phyloP scores from a whole-genome alignment of 352 stramenopile species.

The Phytophthora ramorum region DNA sequence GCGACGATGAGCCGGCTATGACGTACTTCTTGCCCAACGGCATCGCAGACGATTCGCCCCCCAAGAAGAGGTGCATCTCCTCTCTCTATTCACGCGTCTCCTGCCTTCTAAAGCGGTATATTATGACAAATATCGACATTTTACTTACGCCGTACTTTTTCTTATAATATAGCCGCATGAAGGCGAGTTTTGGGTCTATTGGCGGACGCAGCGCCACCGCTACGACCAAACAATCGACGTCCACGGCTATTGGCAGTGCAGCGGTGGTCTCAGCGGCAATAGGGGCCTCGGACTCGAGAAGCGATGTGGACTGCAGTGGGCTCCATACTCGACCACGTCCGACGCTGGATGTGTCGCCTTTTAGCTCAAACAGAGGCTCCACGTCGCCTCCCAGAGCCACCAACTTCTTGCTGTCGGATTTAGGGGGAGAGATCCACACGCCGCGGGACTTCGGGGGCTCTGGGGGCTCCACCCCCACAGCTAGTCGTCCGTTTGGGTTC shows the following conservation, averaged over 20 bases:
- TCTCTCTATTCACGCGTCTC: not conserved
- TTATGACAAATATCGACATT: constrained; percentile 4
- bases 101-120: not conserved
- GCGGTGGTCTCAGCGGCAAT: constrained; percentile 6
- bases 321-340: constrained; percentile 27
- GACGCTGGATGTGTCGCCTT: constrained; percentile 33
- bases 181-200: constrained; percentile 57
- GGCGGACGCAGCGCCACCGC: constrained; percentile 35
- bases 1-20: constrained; percentile 69
- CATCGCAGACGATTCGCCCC: constrained; percentile 84
- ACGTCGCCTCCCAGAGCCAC: constrained; percentile 23
- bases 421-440: constrained; percentile 64
- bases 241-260: constrained; percentile 1
- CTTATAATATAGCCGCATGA: constrained; percentile 19
- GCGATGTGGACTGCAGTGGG: constrained; percentile 33
- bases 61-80: constrained; percentile 60
- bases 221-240: not conserved
- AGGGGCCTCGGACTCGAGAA: constrained; percentile 14
- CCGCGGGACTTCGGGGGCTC: constrained; percentile 33
- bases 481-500: constrained; percentile 45
- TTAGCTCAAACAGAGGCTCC: constrained; percentile 21
- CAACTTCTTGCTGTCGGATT: constrained; percentile 62
- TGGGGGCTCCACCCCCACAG: constrained; percentile 3
- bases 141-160: constrained; percentile 13
- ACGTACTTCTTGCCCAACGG: constrained; percentile 87